A percentile compares a stretch with the other conserved stretches of the same genome.
These are phyloP conservation scores for Diaporthe australafricana DNA, from an alignment of 2,329 filamentous ascomycete genomes.

Conservation along the genomic window DNA sequence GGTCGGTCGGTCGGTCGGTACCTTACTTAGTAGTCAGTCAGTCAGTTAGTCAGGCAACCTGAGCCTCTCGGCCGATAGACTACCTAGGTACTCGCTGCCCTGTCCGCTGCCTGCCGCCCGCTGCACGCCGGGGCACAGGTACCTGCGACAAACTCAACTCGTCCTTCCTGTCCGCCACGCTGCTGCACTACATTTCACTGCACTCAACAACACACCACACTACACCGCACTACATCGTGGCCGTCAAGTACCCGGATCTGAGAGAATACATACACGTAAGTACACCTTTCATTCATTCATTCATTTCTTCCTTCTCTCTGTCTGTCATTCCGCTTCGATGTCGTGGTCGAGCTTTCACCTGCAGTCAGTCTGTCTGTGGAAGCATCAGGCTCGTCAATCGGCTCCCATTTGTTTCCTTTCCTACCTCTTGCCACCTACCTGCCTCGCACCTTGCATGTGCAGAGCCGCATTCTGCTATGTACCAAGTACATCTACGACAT, in stretches of 20 bases:
- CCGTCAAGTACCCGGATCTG: neutral
- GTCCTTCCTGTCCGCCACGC: neutral
- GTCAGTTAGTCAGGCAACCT: neutral
- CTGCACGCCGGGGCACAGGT: neutral
- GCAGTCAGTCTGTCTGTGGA: neutral
- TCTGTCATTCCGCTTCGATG: neutral
- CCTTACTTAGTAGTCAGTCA: too few relatives aligned
- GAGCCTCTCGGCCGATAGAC: neutral
- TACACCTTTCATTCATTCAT: neutral
- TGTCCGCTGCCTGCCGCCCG: neutral
- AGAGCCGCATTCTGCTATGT: conserved; percentile 33
- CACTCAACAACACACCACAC: neutral
- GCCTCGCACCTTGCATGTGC: conserved; percentile 1
- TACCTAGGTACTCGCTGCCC: neutral
- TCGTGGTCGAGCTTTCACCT: neutral
- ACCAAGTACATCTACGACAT: conserved; percentile 7
- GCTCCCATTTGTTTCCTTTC: neutral
- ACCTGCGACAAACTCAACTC: conserved; percentile 19
- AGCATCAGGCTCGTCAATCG: neutral
- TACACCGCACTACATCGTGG: neutral
- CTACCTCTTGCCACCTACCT: neutral
- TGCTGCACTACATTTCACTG: neutral
- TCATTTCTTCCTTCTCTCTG: neutral
- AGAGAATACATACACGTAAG: conserved; percentile 22
- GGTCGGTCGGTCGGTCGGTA: too few relatives aligned